Percentiles rank a stretch among this genome's conserved stretches.
Conservation (phyloP, 2,329 filamentous ascomycete species). For the Pezicula radicicola region DNA sequence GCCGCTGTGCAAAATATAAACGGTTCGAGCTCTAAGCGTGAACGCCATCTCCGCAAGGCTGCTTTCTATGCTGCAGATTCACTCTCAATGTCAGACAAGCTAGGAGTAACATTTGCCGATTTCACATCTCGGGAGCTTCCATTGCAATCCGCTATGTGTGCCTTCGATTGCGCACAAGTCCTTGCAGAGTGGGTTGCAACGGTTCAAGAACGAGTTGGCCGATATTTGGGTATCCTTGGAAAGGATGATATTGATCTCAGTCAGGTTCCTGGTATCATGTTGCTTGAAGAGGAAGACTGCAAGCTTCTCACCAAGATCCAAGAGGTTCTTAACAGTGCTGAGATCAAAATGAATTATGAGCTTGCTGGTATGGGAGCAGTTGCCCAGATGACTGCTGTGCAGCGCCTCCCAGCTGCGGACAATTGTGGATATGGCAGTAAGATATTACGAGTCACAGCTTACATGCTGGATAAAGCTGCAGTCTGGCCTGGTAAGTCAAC, state of each 20-base stretch:
- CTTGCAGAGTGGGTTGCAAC: slow-evolving; percentile 93
- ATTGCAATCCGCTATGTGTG: slow-evolving; percentile 86
- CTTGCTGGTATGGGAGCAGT: slow-evolving; percentile 51
- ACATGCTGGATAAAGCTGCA: slow-evolving; percentile 82
- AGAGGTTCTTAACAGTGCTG: slow-evolving; percentile 72
- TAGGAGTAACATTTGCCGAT: slow-evolving; percentile 82
- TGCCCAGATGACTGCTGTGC: slow-evolving; percentile 45
- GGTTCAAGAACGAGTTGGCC: slow-evolving; percentile 89
- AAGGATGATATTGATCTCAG: slow-evolving; percentile 75
- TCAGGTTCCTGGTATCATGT: slow-evolving; percentile 82
- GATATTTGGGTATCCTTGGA: slow-evolving; percentile 82
- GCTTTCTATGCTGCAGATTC: slow-evolving; percentile 94
- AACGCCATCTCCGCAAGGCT: slow-evolving; percentile 88
- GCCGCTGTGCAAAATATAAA: slow-evolving; percentile 29
- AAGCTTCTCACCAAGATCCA: slow-evolving; percentile 81
- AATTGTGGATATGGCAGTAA: slow-evolving; percentile 79
- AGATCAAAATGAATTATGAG: slow-evolving; percentile 71
- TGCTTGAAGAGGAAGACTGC: slow-evolving; percentile 87
- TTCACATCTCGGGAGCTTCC: slow-evolving; percentile 81
- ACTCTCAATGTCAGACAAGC: slow-evolving; percentile 80
- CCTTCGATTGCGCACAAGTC: slow-evolving; percentile 91
- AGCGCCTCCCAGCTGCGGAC: slow-evolving; percentile 54
- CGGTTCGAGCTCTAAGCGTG: slow-evolving; percentile 63
- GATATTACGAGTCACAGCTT: slow-evolving; percentile 78
- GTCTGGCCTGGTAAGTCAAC: slow-evolving; percentile 80